These are phyloP conservation scores for Coprinellus micaceus DNA, from an alignment of 768 basidiomycete species.

Conservation along the genomic window DNA sequence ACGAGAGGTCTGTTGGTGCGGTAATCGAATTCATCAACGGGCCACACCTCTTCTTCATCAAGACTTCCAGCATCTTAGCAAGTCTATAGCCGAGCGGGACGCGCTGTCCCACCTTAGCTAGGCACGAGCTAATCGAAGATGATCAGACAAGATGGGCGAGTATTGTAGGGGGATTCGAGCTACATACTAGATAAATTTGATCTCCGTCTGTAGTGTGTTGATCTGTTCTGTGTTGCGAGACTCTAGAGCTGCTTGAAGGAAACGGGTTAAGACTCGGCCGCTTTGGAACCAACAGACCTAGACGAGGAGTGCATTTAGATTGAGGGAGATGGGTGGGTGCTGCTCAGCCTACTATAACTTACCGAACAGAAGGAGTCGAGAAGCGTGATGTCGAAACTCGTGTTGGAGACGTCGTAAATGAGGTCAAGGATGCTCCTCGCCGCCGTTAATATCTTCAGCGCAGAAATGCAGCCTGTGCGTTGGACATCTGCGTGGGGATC, in stretches of 20 bases:
- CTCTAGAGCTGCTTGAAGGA: conserved; percentile 61
- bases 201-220: conserved; percentile 55
- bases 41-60: conserved; percentile 38
- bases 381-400: conserved; percentile 68
- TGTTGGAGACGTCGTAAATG: conserved; percentile 62
- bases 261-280: conserved; percentile 63
- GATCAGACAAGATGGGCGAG: not conserved
- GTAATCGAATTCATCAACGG: no score
- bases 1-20: no score
- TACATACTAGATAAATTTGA: conserved; percentile 65
- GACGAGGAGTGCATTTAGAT: not conserved
- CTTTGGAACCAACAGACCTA: conserved; percentile 70
- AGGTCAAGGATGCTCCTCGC: conserved; percentile 65
- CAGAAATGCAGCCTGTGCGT: conserved; percentile 58
- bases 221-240: conserved; percentile 54
- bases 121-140: conserved; percentile 41
- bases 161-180: not conserved
- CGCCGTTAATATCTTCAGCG: conserved; percentile 63
- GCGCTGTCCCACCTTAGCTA: conserved; percentile 60
- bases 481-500: conserved; percentile 70
- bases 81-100: conserved; percentile 64
- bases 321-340: no score
- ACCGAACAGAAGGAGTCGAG: conserved; percentile 71
- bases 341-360: no score
- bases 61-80: conserved; percentile 53